Evolutionary conservation across 352 stramenopile species (phyloP).

Genomic region (Globisporangium okanoganense): DNA sequence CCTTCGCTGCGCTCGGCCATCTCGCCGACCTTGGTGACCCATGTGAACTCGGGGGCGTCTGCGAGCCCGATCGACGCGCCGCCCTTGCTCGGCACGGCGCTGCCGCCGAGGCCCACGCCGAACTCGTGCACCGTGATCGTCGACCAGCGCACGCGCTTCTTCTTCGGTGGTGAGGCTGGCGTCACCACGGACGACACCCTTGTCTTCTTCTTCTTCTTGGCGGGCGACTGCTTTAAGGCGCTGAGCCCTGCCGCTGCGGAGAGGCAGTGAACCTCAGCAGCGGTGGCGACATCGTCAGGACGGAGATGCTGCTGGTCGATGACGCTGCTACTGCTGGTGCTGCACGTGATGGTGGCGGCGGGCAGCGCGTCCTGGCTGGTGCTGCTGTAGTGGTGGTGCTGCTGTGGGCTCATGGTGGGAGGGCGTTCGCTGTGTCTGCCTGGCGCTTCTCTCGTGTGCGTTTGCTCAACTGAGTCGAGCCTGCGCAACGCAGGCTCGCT

Average conservation of each 20-base stretch:
- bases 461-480: slow-evolving; percentile 12
- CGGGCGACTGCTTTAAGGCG: not conserved
- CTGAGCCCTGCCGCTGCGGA: not conserved
- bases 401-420: not conserved
- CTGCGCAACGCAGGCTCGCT: not conserved
- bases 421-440: not conserved
- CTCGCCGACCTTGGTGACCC: slow-evolving; percentile 43
- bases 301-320: not conserved
- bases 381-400: not conserved
- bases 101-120: slow-evolving; percentile 37
- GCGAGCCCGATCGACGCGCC: slow-evolving; percentile 38
- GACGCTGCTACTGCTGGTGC: not conserved
- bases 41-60: slow-evolving; percentile 42
- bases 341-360: not conserved
- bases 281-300: not conserved
- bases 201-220: slow-evolving; percentile 8
- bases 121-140: slow-evolving; percentile 52
- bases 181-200: too few species aligned
- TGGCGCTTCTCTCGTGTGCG: slow-evolving; percentile 5
- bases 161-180: not conserved
- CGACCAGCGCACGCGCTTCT: slow-evolving; percentile 37
- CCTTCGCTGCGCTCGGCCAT: slow-evolving; percentile 46
- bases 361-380: not conserved
- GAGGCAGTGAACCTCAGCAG: not conserved
- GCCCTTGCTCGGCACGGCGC: slow-evolving; percentile 31